Conservation (phyloP, 768 basidiomycete genomes). For the Boletus rubropictus region DNA sequence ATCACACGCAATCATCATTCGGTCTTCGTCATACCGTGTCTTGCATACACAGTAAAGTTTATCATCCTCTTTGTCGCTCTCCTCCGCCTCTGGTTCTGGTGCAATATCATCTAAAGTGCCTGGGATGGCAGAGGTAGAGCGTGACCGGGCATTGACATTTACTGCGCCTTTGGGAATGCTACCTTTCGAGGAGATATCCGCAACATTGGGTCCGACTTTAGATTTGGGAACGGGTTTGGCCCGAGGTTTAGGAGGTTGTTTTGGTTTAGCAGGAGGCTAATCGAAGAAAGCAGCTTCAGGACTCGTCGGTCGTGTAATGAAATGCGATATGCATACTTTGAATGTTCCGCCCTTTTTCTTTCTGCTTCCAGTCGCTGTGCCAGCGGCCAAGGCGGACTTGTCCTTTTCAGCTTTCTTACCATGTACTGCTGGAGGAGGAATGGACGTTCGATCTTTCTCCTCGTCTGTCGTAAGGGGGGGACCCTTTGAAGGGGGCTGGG, state of each 20-base stretch:
- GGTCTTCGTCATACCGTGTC: conserved; percentile 80
- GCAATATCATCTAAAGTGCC: conserved; percentile 35
- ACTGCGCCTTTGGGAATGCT: conserved; percentile 17
- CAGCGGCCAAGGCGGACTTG: conserved; percentile 4
- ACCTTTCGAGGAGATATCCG: conserved; percentile 15
- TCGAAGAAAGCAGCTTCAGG: neutral
- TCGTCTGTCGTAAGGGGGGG: conserved; percentile 11
- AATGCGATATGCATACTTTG: conserved; percentile 15
- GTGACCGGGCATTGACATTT: conserved; percentile 45
- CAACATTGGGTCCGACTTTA: conserved; percentile 16
- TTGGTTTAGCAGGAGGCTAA: conserved; percentile 24
- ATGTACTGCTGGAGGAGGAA: conserved; percentile 45
- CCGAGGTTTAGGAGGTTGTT: conserved; percentile 30
- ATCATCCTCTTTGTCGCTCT: conserved; percentile 36
- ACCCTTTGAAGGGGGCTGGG: conserved; percentile 9
- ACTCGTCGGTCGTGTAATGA: neutral
- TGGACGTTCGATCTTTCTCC: conserved; percentile 45
- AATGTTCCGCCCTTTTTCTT: conserved; percentile 27
- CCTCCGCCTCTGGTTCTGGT: conserved; percentile 48
- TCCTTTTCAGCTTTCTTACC: conserved; percentile 26
- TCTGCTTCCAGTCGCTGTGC: conserved; percentile 29
- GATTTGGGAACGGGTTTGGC: conserved; percentile 29
- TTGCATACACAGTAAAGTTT: conserved; percentile 87
- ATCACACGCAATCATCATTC: conserved; percentile 92
- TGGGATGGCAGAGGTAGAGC: conserved; percentile 69